Percentiles rank a stretch among this genome's conserved stretches.
phyloP scores from a whole-genome alignment of 768 basidiomycete genomes.

The Naematelia aurantialba region DNA sequence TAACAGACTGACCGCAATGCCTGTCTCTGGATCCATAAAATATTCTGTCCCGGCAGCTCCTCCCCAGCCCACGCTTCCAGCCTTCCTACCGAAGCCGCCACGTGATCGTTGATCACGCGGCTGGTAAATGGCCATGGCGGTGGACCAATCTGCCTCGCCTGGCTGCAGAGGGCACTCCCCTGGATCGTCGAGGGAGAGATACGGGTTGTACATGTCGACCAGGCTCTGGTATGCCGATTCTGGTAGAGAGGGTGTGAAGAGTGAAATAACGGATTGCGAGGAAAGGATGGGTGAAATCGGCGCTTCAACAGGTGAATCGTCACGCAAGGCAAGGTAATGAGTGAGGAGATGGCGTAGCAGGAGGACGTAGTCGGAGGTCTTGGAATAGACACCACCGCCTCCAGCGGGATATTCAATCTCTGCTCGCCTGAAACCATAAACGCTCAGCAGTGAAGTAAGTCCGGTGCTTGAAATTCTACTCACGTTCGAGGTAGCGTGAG shows the following conservation, averaged over 20 bases:
- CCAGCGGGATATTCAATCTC: conserved; percentile 45
- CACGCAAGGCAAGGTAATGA: conserved; percentile 19
- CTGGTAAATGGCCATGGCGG: conserved; percentile 26
- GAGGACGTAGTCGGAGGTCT: conserved; percentile 23
- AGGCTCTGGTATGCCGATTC: conserved; percentile 12
- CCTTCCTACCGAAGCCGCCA: conserved; percentile 26
- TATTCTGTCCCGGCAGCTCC: conserved; percentile 39
- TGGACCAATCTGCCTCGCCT: conserved; percentile 39
- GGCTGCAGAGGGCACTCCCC: conserved; percentile 4
- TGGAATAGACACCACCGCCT: conserved; percentile 42
- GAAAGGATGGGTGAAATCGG: conserved; percentile 18
- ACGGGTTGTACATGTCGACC: conserved; percentile 12
- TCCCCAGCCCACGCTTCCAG: conserved; percentile 33
- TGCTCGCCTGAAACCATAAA: conserved; percentile 12
- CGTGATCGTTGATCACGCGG: conserved; percentile 14
- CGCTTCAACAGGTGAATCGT: not conserved
- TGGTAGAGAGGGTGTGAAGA: conserved; percentile 30
- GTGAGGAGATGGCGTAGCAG: conserved; percentile 34
- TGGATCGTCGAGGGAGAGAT: conserved; percentile 2
- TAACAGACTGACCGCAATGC: conserved; percentile 28
- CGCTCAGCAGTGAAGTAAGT: not conserved
- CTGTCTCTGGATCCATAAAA: conserved; percentile 32
- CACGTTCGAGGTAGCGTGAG: conserved; percentile 40
- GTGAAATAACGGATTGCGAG: conserved; percentile 13
- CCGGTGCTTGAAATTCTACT: conserved; percentile 6